A percentile compares a stretch with the other conserved stretches of the same genome.
These are phyloP conservation scores for Eragrostis tef DNA, from an alignment of 202 grass and related monocot species.

Conservation along the genomic window DNA sequence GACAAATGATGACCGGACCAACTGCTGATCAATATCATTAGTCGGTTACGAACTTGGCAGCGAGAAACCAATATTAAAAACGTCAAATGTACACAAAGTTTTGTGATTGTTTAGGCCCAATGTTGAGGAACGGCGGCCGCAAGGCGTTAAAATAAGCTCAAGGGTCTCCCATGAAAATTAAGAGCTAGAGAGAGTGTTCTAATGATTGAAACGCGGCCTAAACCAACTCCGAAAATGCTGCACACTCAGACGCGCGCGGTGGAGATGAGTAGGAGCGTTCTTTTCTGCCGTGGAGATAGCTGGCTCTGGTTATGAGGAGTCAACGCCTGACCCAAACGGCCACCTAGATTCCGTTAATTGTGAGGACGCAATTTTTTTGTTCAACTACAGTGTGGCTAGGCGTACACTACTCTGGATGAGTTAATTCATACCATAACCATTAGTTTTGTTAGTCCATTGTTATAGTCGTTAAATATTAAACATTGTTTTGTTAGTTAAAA, in stretches of 20 bases:
- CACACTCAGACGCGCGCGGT: neutral
- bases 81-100: neutral
- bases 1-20: conserved; percentile 45
- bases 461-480: too few species aligned
- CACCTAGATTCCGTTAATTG: conserved; percentile 65
- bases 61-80: neutral
- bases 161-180: too few species aligned
- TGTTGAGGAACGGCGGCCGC: conserved; percentile 44
- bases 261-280: neutral
- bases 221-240: conserved; percentile 4
- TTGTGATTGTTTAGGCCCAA: conserved; percentile 24
- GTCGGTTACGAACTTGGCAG: conserved; percentile 24
- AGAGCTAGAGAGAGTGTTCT: neutral
- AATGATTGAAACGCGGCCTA: conserved; percentile 53
- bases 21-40: conserved; percentile 2
- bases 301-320: conserved; percentile 31
- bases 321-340: conserved; percentile 64
- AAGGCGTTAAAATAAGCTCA: neutral
- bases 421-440: too few species aligned
- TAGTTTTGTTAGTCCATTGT: too few species aligned
- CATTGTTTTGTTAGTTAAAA: too few species aligned
- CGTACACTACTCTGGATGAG: too few species aligned
- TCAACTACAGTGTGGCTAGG: too few species aligned
- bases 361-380: conserved; percentile 16
- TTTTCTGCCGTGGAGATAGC: conserved; percentile 37